These are phyloP conservation scores for Plasmodium knowlesi DNA, from an alignment of 169 alveolate species.

Conservation along the genomic window DNA sequence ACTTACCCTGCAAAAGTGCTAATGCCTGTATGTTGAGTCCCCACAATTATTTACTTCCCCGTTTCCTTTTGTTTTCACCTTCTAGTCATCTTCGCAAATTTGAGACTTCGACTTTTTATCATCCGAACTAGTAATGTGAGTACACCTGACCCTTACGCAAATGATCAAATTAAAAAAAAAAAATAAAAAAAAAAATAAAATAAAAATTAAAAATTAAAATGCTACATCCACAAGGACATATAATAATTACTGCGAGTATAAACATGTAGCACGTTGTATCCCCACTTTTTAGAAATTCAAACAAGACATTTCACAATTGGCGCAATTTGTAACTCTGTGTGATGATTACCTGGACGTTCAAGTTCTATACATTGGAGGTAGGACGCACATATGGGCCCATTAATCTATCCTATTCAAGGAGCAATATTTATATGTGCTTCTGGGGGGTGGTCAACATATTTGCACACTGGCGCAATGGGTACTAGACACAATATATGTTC, in stretches of 20 bases:
- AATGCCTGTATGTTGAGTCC: not conserved
- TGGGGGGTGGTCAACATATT: not conserved
- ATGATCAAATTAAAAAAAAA: not conserved
- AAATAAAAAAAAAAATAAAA: not conserved
- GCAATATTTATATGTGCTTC: not conserved
- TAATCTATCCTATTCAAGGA: not conserved
- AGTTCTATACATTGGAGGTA: constrained; percentile 56
- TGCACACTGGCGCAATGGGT: not conserved
- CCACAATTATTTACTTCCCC: not conserved
- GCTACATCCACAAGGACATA: not conserved
- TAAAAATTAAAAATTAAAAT: not conserved
- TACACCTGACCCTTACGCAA: not conserved
- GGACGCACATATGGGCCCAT: not conserved
- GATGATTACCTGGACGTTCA: constrained; percentile 25
- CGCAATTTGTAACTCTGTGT: constrained; percentile 36
- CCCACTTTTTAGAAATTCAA: constrained; percentile 35
- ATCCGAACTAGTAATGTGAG: constrained; percentile 67
- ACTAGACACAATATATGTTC: not conserved
- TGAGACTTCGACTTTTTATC: constrained; percentile 31
- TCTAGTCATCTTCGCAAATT: constrained; percentile 34
- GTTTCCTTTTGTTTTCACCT: not conserved
- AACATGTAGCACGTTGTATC: not conserved
- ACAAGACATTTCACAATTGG: constrained; percentile 10
- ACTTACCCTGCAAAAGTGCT: not conserved
- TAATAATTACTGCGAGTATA: not conserved